phyloP scores from a whole-genome alignment of 176 grass and related monocot genomes.

The Areca catechu region DNA sequence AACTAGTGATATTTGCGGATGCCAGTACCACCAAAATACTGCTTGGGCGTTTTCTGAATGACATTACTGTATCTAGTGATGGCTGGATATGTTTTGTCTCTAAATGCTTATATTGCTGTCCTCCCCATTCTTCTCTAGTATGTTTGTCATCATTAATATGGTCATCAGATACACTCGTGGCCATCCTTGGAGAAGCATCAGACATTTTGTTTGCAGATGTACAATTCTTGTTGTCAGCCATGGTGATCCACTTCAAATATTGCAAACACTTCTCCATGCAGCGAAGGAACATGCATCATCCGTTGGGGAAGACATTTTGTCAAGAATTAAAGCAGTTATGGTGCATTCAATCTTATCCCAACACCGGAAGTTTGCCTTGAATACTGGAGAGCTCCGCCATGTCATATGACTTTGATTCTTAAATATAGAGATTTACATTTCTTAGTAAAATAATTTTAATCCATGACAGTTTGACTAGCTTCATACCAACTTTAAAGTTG shows the following conservation, averaged over 20 bases:
- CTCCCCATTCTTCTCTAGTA: too few species aligned
- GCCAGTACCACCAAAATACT: too few species aligned
- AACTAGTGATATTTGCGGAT: too few species aligned
- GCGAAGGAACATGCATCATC: slow-evolving; percentile 41
- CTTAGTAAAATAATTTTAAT: too few species aligned
- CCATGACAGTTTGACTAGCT: too few species aligned
- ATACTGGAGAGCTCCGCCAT: slow-evolving; percentile 55
- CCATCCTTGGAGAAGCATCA: slow-evolving; percentile 4
- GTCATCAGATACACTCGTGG: neutral
- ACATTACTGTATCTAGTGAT: too few species aligned
- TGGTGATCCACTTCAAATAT: slow-evolving; percentile 80
- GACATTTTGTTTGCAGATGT: slow-evolving; percentile 23
- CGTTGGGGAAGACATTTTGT: slow-evolving; percentile 3
- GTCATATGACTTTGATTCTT: slow-evolving; percentile 23
- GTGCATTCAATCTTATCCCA: slow-evolving; percentile 34
- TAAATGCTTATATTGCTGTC: too few species aligned
- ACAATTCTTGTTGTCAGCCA: slow-evolving; percentile 65
- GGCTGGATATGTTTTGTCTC: too few species aligned
- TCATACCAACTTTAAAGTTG: too few species aligned
- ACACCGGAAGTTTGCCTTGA: slow-evolving; percentile 56
- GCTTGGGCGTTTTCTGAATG: too few species aligned
- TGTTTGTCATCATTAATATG: too few species aligned
- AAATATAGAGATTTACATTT: too few species aligned
- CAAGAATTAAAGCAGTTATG: slow-evolving; percentile 18
- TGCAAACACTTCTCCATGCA: slow-evolving; percentile 56